These are phyloP conservation scores for Periglandula ipomoeae DNA, from an alignment of 2,329 filamentous ascomycete genomes.

Conservation along the genomic window DNA sequence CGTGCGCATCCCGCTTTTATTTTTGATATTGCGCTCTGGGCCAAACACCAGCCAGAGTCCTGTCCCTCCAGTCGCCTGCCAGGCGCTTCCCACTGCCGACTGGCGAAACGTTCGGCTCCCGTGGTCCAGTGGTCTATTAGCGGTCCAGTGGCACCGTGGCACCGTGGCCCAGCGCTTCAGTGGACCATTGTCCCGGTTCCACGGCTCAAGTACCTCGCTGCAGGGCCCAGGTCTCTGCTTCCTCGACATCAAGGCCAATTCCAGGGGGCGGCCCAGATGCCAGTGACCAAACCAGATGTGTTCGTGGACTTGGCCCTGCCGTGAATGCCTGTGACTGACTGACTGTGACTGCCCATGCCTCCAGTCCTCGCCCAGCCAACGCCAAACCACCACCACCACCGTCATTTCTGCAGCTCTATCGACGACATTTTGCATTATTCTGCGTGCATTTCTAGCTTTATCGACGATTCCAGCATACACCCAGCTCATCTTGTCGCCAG, in stretches of 20 bases:
- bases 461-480: neutral
- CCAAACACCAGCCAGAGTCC: too few relatives aligned
- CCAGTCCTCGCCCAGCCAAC: slow-evolving; percentile 3
- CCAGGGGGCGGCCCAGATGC: too few relatives aligned
- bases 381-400: slow-evolving; percentile 3
- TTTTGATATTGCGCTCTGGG: neutral
- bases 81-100: neutral
- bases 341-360: neutral
- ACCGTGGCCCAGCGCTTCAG: neutral
- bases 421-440: neutral
- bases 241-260: neutral
- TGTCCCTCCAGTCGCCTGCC: neutral
- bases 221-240: neutral
- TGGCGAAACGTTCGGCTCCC: neutral
- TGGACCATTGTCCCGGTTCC: neutral
- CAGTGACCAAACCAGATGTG: neutral
- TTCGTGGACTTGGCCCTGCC: neutral
- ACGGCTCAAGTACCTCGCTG: neutral
- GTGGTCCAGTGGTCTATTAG: too few relatives aligned
- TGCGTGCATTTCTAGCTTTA: neutral
- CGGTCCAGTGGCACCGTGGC: too few relatives aligned
- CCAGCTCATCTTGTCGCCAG: neutral
- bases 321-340: too few relatives aligned
- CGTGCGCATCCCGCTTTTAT: neutral
- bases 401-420: slow-evolving; percentile 3